Conservation (phyloP, 164 flowering plant genomes). For the Vitis amurensis region DNA sequence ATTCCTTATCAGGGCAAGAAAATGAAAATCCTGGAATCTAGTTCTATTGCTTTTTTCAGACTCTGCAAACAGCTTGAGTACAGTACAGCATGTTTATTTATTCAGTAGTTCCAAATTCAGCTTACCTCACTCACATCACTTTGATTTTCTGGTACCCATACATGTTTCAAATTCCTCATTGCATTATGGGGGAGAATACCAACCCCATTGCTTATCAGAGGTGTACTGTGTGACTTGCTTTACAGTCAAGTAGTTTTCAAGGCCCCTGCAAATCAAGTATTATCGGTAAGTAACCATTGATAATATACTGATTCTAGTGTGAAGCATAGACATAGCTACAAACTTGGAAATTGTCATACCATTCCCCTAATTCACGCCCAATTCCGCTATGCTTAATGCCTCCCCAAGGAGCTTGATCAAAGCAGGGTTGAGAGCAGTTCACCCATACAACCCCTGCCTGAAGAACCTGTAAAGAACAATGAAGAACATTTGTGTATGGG, state of each 20-base stretch:
- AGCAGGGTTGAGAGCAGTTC: conserved; percentile 98
- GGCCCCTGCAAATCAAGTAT: conserved; percentile 62
- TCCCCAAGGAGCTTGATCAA: conserved; percentile 99
- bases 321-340: too few species aligned
- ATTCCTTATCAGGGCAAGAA: too few species aligned
- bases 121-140: too few species aligned
- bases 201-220: conserved; percentile 85
- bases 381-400: conserved; percentile 95
- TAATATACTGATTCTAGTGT: too few species aligned
- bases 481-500: background rate
- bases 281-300: too few species aligned
- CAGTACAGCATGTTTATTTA: too few species aligned
- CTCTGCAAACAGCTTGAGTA: too few species aligned
- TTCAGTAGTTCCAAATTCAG: too few species aligned
- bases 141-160: too few species aligned
- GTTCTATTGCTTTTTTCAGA: too few species aligned
- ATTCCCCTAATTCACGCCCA: conserved; percentile 96
- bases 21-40: too few species aligned
- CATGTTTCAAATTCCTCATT: too few species aligned
- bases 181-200: conserved; percentile 73
- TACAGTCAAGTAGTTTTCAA: conserved; percentile 83
- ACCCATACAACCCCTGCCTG: conserved; percentile 91
- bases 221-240: conserved; percentile 91
- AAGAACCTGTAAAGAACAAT: conserved; percentile 53
- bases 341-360: conserved; percentile 41